Evolutionary conservation across 2,329 filamentous ascomycete genomes (phyloP), one percentile per base, ranked within the genome.

Genomic region (Nothophoma quercina): DNA sequence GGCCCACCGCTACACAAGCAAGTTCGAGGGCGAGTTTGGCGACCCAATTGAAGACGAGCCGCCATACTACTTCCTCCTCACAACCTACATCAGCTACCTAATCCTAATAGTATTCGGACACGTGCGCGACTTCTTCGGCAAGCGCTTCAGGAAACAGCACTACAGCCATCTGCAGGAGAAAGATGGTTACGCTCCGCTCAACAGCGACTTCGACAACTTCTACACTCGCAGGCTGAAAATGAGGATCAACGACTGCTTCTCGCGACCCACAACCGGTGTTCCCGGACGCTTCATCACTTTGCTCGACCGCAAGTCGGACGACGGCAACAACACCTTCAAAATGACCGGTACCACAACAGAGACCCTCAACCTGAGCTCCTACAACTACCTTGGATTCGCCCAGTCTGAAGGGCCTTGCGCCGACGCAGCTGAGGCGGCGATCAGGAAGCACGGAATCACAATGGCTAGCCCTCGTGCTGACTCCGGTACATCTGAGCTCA

Each of bases 141-240:
- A 98, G 82, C 86, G 90, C 57, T 97, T 99, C 78, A 89, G 88
- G 71, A 86, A 92, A 74, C 86, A 90, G 71, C 89, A 91, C 68
- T 98, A 98, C 77, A 87, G 86, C 70, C 88, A 95, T 66, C 81
- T 98, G 68, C 89, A 89, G 71, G 84, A 88, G 29, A 84, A 86
- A 61, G 91, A 96, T 72, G 95, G 95, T 58, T 98, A 96, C 71
- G 95, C 93, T 9, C 92, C 95, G 2, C 83, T 99, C 60, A 98
- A 97, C 76, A 96, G 92, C 68, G 95, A 99, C 76, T 99, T 99
- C 71, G 95, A 99, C 80, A 98, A 93, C 76, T 99, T 99, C 76
- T 99, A 99, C 77, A 91, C 93, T 51, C 86, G 95, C 51, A 85
- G 95, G 56, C 77, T 99, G 71, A 98, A 99, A 82, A 85, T 92